phyloP scores from a whole-genome alignment of 495 filamentous ascomycete species.

The Jackrogersella minutella region DNA sequence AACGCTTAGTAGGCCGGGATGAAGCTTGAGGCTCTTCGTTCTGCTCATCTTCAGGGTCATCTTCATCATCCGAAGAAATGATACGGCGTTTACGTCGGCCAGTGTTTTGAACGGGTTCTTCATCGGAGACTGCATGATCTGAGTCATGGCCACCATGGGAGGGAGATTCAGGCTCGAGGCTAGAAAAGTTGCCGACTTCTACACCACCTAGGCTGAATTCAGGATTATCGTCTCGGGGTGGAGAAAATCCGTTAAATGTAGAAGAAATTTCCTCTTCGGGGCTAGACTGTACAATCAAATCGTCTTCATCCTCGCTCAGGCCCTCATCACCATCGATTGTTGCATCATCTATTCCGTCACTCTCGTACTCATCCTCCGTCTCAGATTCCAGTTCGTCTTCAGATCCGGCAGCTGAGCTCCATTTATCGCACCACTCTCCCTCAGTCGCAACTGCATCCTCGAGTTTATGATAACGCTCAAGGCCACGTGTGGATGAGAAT shows the following conservation, averaged over 20 bases:
- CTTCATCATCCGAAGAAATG: slow-evolving; percentile 41
- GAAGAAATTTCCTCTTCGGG: slow-evolving; percentile 36
- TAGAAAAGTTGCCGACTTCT: slow-evolving; percentile 19
- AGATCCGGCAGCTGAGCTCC: neutral
- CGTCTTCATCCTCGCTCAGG: slow-evolving; percentile 30
- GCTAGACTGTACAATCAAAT: slow-evolving; percentile 27
- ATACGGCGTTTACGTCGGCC: slow-evolving; percentile 39
- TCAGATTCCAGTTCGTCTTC: slow-evolving; percentile 11
- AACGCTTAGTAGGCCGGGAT: slow-evolving; percentile 21
- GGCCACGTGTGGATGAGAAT: slow-evolving; percentile 23
- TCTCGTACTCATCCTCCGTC: slow-evolving; percentile 35
- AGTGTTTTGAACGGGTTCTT: slow-evolving; percentile 13
- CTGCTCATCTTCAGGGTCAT: slow-evolving; percentile 11
- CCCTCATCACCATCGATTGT: slow-evolving; percentile 23
- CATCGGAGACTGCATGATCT: slow-evolving; percentile 10
- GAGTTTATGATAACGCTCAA: slow-evolving; percentile 8
- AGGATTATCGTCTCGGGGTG: slow-evolving; percentile 12
- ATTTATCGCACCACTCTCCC: neutral
- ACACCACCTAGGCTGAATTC: slow-evolving; percentile 6
- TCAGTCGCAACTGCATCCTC: neutral
- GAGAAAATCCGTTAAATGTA: slow-evolving; percentile 38
- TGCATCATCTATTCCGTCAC: slow-evolving; percentile 40
- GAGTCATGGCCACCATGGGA: slow-evolving; percentile 8
- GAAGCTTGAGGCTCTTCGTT: neutral
- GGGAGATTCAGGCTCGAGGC: slow-evolving; percentile 26